Percentiles rank a stretch among this genome's conserved stretches.
phyloP scores from a whole-genome alignment of 495 filamentous ascomycete species.

The Mytilinidion resinicola region DNA sequence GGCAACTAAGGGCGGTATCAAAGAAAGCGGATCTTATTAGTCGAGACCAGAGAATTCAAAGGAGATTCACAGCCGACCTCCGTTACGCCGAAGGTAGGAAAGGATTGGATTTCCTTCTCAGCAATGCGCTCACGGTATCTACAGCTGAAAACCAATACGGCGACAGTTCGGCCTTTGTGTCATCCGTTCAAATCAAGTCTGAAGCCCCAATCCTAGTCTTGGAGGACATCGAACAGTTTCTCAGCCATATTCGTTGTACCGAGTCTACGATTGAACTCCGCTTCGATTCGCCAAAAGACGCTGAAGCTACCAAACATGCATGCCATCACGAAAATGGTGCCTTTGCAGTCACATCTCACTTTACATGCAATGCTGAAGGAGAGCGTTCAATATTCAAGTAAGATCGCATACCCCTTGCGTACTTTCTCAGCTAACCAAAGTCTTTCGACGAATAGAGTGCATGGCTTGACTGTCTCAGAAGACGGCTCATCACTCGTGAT shows the following conservation, averaged over 20 bases:
- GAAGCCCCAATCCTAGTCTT: slow-evolving; percentile 16
- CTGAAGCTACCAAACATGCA: slow-evolving; percentile 10
- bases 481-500: slow-evolving; percentile 16
- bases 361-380: slow-evolving; percentile 18
- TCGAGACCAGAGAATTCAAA: neutral
- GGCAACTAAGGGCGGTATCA: slow-evolving; percentile 2
- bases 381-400: slow-evolving; percentile 22
- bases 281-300: slow-evolving; percentile 9
- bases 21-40: neutral
- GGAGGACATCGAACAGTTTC: slow-evolving; percentile 22
- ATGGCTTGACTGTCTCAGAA: neutral
- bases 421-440: too few species aligned
- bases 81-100: neutral
- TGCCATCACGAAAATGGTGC: slow-evolving; percentile 16
- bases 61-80: neutral
- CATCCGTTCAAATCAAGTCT: slow-evolving; percentile 14
- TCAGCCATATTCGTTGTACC: slow-evolving; percentile 16
- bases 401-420: neutral
- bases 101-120: neutral
- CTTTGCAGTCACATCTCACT: slow-evolving; percentile 19
- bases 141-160: slow-evolving; percentile 16
- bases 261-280: slow-evolving; percentile 11
- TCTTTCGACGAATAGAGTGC: neutral
- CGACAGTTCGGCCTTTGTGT: slow-evolving; percentile 12
- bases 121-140: neutral